These are phyloP conservation scores for Sesbania bispinosa DNA, from an alignment of 306 rosid genomes.

Conservation along the genomic window DNA sequence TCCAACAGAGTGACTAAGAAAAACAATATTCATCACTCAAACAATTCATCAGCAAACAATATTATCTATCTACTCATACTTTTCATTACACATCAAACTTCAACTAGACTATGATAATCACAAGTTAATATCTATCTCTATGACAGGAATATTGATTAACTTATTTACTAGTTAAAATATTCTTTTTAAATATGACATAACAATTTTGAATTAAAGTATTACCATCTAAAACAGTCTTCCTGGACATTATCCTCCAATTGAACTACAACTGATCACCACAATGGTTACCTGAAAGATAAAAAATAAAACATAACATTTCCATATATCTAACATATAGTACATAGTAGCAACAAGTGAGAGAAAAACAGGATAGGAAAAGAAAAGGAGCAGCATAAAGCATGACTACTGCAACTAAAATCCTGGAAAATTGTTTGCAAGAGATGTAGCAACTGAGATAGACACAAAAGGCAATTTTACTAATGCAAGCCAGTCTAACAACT, in stretches of 20 bases:
- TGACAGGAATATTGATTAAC: not conserved
- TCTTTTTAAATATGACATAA: not conserved
- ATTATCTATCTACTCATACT: not conserved
- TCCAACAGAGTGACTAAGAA: no score
- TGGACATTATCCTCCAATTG: not conserved
- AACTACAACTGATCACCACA: not conserved
- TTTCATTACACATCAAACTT: not conserved
- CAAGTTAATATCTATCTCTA: no score
- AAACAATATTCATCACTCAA: no score
- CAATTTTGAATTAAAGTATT: not conserved
- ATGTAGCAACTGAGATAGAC: not conserved
- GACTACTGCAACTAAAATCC: not conserved
- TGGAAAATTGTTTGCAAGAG: not conserved
- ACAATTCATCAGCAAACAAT: not conserved
- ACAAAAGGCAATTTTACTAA: not conserved
- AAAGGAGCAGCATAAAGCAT: not conserved
- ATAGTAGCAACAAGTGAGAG: not conserved
- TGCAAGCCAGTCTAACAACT: not conserved
- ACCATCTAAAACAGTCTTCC: not conserved
- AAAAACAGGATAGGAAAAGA: not conserved
- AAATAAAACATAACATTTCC: not conserved
- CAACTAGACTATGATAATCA: not conserved
- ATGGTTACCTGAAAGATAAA: not conserved
- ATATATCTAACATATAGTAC: not conserved
- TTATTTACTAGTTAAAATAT: not conserved